Conservation (phyloP, 805 yeast species). For the Metschnikowia reukaufii region DNA sequence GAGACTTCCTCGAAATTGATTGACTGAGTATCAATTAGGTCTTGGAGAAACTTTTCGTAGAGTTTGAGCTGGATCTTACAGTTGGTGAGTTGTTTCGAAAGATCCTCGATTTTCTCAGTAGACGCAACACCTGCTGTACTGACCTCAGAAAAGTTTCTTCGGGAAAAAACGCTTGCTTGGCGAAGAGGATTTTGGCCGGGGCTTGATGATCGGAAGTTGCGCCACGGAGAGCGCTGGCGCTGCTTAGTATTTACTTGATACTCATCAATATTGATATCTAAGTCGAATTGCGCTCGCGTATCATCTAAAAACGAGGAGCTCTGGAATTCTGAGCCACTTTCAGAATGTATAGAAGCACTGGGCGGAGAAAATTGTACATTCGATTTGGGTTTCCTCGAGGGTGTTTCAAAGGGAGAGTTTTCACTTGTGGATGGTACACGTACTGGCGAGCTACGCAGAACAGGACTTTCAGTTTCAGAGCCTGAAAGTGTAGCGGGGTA, state of each 20-base stretch:
- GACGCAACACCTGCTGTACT: constrained; percentile 10
- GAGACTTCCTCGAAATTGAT: constrained; percentile 24
- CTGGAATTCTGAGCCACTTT: constrained; percentile 13
- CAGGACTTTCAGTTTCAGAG: background rate
- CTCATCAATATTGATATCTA: constrained; percentile 21
- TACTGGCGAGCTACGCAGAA: background rate
- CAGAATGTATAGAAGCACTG: constrained; percentile 1
- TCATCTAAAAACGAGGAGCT: constrained; percentile 19
- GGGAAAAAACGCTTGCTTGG: constrained; percentile 10
- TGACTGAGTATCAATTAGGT: constrained; percentile 26
- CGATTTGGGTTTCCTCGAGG: background rate
- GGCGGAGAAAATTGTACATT: background rate
- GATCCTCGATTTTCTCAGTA: constrained; percentile 16
- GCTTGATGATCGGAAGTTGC: constrained; percentile 12
- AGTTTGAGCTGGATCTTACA: constrained; percentile 40
- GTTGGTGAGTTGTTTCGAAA: constrained; percentile 29
- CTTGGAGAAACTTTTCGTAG: constrained; percentile 41
- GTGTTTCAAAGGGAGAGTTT: constrained; percentile 6
- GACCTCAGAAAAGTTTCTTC: constrained; percentile 10
- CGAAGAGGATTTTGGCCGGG: constrained; percentile 13
- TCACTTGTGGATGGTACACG: background rate
- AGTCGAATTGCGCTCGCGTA: constrained; percentile 19
- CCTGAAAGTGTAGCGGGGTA: background rate
- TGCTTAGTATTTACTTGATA: constrained; percentile 7
- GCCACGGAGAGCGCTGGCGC: constrained; percentile 13